Evolutionary conservation across 306 rosid genomes (phyloP), one percentile per base, ranked within the genome.

Genomic region (Sophora flavescens): DNA sequence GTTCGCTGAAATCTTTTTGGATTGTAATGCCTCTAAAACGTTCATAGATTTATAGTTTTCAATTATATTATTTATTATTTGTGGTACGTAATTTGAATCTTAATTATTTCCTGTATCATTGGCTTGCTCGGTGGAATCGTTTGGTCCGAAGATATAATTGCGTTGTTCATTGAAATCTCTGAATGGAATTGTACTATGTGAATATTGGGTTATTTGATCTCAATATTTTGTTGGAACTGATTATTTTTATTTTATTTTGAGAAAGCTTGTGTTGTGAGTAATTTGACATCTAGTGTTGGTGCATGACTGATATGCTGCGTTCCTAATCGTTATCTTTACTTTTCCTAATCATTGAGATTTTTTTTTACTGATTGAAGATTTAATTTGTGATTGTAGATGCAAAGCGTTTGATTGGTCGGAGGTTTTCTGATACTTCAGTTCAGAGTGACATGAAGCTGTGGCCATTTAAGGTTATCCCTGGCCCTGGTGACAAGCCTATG

Each of bases 361-460:
- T 14, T 5, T 41, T 56, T 1, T 30, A 30, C 39, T 83, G 6
- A 56, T 8, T 6, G 6, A 18, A 63, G 4, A 5, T 5, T 56
- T 47, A 47, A 13, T 56, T 4, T 12, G 4, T 32, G 33, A 39
- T 53, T 10, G 30, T 67, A 88, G 96, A 90, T 81, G 96, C 96
- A 0, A 90, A 90, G 79, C 89, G 93, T 56, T 80, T 90, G 68
- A 88, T 90, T 74, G 93, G 93, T 7, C 73, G 91, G 79, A 86
- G 89, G 39, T 68, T 70, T 30, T n/a, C 60, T 45, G 96, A 90
- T 58, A 1, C 87, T 6, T 65, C 91, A 2, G 93, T 90, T 38
- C 92, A 90, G 83, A 86, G 84, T 41, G 96, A 90, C n/a, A 44
- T 86, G 8, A 86, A 88, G 80, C 86, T 69, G n/a, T 90, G 96